Conservation (phyloP, 2,329 filamentous ascomycete genomes). For the Tolypocladium endophyticum region DNA sequence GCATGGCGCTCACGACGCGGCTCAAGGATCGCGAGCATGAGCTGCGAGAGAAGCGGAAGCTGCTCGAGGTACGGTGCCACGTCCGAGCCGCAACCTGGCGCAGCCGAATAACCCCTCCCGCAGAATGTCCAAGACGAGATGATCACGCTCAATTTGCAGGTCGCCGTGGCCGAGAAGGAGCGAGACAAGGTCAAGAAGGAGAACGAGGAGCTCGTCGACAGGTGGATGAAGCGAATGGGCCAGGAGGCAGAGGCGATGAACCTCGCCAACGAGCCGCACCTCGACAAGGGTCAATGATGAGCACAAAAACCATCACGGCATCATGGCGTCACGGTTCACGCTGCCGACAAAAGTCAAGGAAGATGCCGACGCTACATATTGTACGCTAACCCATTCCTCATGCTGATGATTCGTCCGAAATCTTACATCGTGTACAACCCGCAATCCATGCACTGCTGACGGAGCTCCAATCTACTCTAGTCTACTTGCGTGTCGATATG, state of each 20-base stretch:
- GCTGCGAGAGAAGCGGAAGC: constrained; percentile 68
- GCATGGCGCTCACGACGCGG: constrained; percentile 49
- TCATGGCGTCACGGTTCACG: not conserved
- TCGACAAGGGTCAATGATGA: constrained; percentile 12
- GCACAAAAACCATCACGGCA: not conserved
- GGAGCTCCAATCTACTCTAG: constrained; percentile 17
- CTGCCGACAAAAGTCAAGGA: not conserved
- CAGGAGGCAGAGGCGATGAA: constrained; percentile 87
- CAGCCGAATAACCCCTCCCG: constrained; percentile 8
- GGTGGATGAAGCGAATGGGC: constrained; percentile 85
- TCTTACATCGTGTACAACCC: constrained; percentile 8
- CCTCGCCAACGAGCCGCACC: constrained; percentile 40
- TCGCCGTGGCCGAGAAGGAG: constrained; percentile 75
- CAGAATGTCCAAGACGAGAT: constrained; percentile 87
- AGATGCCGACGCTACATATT: constrained; percentile 18
- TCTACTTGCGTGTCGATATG: constrained; percentile 67
- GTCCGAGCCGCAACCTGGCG: not conserved
- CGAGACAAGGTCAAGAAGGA: constrained; percentile 64
- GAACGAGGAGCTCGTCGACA: constrained; percentile 78
- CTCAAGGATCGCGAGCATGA: constrained; percentile 79
- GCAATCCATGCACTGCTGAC: constrained; percentile 15
- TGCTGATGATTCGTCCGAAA: not conserved
- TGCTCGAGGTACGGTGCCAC: constrained; percentile 49
- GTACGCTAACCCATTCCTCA: constrained; percentile 13
- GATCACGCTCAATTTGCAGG: constrained; percentile 74